These are phyloP conservation scores for Fusarium sp. DNA, from an alignment of 2,329 filamentous ascomycete species.

Conservation along the genomic window DNA sequence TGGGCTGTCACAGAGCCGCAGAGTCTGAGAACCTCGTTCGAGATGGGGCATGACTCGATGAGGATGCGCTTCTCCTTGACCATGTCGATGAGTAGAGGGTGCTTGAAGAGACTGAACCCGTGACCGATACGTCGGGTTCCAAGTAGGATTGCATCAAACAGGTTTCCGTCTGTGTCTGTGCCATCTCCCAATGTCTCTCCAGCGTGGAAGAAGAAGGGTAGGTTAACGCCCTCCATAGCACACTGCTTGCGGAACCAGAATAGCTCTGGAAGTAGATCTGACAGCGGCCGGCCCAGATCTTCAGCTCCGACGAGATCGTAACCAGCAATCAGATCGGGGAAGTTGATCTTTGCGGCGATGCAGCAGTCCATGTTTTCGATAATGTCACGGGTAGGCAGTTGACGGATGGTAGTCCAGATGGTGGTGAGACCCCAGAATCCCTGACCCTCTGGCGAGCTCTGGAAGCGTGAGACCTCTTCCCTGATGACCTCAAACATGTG, in stretches of 20 bases:
- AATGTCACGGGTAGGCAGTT: conserved; percentile 71
- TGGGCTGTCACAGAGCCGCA: conserved; percentile 82
- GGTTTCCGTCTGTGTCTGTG: conserved; percentile 79
- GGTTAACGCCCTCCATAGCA: conserved; percentile 78
- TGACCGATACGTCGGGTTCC: conserved; percentile 92
- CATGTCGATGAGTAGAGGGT: conserved; percentile 88
- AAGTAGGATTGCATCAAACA: conserved; percentile 89
- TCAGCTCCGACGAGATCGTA: conserved; percentile 94
- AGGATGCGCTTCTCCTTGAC: conserved; percentile 90
- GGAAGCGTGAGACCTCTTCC: conserved; percentile 84
- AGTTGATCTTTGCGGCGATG: conserved; percentile 82
- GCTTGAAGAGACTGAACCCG: conserved; percentile 89
- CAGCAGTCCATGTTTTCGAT: conserved; percentile 88
- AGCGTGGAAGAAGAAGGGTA: conserved; percentile 97
- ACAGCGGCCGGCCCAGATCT: conserved; percentile 79
- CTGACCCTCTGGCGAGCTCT: conserved; percentile 74
- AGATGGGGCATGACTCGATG: conserved; percentile 90
- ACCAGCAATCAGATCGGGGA: conserved; percentile 83
- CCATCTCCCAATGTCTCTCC: conserved; percentile 86
- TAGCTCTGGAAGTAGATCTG: conserved; percentile 82
- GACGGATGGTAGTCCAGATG: conserved; percentile 85
- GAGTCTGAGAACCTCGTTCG: conserved; percentile 86
- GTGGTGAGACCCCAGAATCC: conserved; percentile 86
- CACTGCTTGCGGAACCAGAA: conserved; percentile 96
- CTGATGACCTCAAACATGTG: conserved; percentile 79